phyloP scores from a whole-genome alignment of 1,139 yeast species.

The Yamadazyma oceani region DNA sequence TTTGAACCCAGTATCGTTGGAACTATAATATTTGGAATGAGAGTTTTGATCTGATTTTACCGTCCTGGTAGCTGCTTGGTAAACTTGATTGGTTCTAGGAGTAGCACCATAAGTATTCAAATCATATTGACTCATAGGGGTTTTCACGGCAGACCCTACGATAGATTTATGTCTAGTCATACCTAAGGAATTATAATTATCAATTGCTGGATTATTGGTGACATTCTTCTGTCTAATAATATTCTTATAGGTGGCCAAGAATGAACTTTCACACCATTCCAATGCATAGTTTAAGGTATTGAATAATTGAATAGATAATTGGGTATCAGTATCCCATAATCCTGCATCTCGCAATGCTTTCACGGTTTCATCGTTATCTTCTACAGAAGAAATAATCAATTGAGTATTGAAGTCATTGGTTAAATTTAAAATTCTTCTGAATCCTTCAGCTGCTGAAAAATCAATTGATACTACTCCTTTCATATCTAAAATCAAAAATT shows the following conservation, averaged over 20 bases:
- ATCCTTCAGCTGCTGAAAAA: slow-evolving; percentile 95
- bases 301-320: slow-evolving; percentile 57
- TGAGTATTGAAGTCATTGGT: slow-evolving; percentile 69
- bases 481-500: slow-evolving; percentile 82
- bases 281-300: slow-evolving; percentile 80
- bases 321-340: slow-evolving; percentile 50
- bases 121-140: slow-evolving; percentile 15
- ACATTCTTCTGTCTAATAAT: slow-evolving; percentile 25
- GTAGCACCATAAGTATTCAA: slow-evolving; percentile 30
- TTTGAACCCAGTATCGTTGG: slow-evolving; percentile 31
- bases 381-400: slow-evolving; percentile 75
- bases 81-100: slow-evolving; percentile 62
- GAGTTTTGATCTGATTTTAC: slow-evolving; percentile 43
- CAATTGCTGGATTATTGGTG: slow-evolving; percentile 10
- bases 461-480: slow-evolving; percentile 80
- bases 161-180: slow-evolving; percentile 18
- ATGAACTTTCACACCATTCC: slow-evolving; percentile 96
- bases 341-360: slow-evolving; percentile 72
- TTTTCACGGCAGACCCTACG: slow-evolving; percentile 11
- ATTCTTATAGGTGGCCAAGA: slow-evolving; percentile 62
- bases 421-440: slow-evolving; percentile 80
- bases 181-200: slow-evolving; percentile 16
- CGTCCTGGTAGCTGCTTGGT: slow-evolving; percentile 61
- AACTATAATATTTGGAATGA: slow-evolving; percentile 30
- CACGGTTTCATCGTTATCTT: slow-evolving; percentile 59